Percentiles rank a stretch among this genome's conserved stretches.
Evolutionary conservation across 2,329 filamentous ascomycete genomes (phyloP).

Genomic region (Exophiala oligosperma): DNA sequence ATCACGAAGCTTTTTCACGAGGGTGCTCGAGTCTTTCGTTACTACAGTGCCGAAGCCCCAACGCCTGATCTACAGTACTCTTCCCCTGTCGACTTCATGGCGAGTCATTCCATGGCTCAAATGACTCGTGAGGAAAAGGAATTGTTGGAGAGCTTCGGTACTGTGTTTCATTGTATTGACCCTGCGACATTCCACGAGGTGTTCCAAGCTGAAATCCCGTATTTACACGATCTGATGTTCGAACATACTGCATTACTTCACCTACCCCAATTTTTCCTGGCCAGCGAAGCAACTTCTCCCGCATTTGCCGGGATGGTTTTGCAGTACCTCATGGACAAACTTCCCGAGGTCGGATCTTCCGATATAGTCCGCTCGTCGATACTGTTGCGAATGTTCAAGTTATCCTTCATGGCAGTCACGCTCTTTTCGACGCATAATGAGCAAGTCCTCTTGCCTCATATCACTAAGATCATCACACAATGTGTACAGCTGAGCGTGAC

Average conservation of each 20-base stretch:
- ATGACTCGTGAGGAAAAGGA: constrained; percentile 97
- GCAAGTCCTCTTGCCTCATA: constrained; percentile 89
- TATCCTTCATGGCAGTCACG: constrained; percentile 99
- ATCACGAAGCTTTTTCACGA: constrained; percentile 97
- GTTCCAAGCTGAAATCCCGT: constrained; percentile 95
- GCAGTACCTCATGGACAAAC: constrained; percentile 94
- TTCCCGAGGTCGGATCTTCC: constrained; percentile 88
- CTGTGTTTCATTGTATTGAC: constrained; percentile 97
- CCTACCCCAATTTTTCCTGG: constrained; percentile 95
- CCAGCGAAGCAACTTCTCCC: constrained; percentile 96
- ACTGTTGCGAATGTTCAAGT: constrained; percentile 88
- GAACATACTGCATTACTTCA: constrained; percentile 92
- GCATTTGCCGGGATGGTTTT: constrained; percentile 98
- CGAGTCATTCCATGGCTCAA: constrained; percentile 91
- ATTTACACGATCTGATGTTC: constrained; percentile 96
- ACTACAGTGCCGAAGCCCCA: constrained; percentile 88
- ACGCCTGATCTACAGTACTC: constrained; percentile 70
- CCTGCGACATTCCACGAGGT: constrained; percentile 98
- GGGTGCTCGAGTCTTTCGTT: constrained; percentile 92
- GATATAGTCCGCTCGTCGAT: constrained; percentile 94
- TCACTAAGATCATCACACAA: constrained; percentile 95
- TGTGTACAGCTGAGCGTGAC: constrained; percentile 95
- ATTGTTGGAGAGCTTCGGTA: constrained; percentile 93
- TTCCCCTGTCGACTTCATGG: constrained; percentile 87
- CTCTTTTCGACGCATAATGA: constrained; percentile 94